Evolutionary conservation across 352 stramenopile genomes (phyloP), one percentile per base, ranked within the genome.

Genomic region (Globisporangium mamillatum): DNA sequence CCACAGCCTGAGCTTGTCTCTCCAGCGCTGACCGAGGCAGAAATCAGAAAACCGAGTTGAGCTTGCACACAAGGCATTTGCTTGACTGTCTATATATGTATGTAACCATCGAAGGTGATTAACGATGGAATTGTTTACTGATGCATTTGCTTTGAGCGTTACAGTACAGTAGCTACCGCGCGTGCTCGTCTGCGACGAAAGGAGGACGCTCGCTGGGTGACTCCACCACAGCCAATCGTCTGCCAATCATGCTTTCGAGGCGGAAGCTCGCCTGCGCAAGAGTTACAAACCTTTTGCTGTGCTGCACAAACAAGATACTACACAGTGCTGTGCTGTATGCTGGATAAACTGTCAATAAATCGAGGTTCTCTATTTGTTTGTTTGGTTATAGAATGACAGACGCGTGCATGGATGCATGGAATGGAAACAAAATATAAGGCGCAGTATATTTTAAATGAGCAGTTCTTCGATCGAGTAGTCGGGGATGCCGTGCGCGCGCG

Each of bases 401-500:
- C 20, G 4, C 24, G n/a, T 14, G 50, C 16, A 56, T n/a, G 12
- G 12, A 57, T 57, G 52, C 25, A 57, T 46, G 36, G 41, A 50
- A 22, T 10, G 12, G 8, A 12, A 59, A 22, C 24, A 59, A 59
- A 59, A 59, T 38, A 59, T 59, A 63, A 32, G 36, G 57, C n/a
- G 20, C 7, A n/a, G 41, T 64, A 53, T 64, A 55, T 69, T 63
- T 78, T 89, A 91, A 59, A 91, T 79, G 60, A 72, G 64, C 48
- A 93, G 72, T 70, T 91, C 79, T 75, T 93, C 85, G 73, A 93
- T 90, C 60, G 79, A 86, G 74, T 93, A 93, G 68, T 93, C 83
- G 10, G 83, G 72, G 56, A 93, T 82, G 71, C 80, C 83, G 25
- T 83, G 82, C 20, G 82, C 78, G 50, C 75, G 73, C 38, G 85